Percentiles rank a stretch among this genome's conserved stretches.
Evolutionary conservation across 1,284 basidiomycete genomes (phyloP).

Genomic region (Jaminaea rosea): DNA sequence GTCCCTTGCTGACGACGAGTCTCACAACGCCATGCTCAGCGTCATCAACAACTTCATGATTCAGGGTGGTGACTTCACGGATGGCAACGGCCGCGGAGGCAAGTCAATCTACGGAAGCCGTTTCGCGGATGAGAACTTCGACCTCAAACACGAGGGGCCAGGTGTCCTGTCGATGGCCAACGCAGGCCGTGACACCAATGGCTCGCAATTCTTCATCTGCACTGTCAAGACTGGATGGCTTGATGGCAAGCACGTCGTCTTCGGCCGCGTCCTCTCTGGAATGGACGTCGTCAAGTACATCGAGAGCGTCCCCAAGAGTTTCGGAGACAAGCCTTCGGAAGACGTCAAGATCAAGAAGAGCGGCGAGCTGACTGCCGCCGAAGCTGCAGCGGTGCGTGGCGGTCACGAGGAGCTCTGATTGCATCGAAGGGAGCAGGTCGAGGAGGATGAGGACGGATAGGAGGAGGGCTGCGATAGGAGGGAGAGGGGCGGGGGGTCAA

Average conservation of each 20-base stretch:
- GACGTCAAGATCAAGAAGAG: conserved; percentile 33
- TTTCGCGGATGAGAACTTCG: conserved; percentile 19
- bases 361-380: conserved; percentile 19
- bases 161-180: conserved; percentile 22
- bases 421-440: background rate
- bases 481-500: background rate
- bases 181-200: conserved; percentile 49
- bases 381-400: background rate
- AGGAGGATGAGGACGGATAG: background rate
- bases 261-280: conserved; percentile 17
- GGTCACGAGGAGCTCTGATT: background rate
- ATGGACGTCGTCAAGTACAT: conserved; percentile 24
- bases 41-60: conserved; percentile 59
- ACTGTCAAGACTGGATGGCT: conserved; percentile 54
- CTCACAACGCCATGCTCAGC: too few relatives aligned
- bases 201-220: conserved; percentile 25
- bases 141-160: conserved; percentile 17
- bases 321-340: conserved; percentile 29
- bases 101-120: conserved; percentile 38
- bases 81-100: conserved; percentile 43
- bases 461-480: background rate
- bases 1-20: too few relatives aligned
- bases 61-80: conserved; percentile 44
- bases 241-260: conserved; percentile 52
- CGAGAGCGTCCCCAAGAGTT: conserved; percentile 30